A percentile compares a stretch with the other conserved stretches of the same genome.
phyloP scores from a whole-genome alignment of 2,329 filamentous ascomycete genomes.

The Alternaria brassicicola region DNA sequence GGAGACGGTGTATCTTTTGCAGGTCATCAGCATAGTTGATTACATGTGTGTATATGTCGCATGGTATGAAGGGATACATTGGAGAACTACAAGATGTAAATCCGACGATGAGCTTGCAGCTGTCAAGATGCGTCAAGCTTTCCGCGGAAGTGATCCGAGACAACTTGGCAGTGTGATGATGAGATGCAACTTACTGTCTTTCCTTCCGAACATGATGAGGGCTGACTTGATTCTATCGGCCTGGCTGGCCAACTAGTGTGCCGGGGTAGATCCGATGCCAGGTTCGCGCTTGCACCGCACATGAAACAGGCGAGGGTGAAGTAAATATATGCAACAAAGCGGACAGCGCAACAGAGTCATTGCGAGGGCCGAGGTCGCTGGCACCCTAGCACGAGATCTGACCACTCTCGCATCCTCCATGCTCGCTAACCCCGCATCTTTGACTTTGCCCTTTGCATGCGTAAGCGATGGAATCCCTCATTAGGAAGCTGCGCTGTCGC shows the following conservation, averaged over 20 bases:
- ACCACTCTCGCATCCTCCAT: slow-evolving; percentile 6
- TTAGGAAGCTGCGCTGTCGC: slow-evolving; percentile 21
- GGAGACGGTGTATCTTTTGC: slow-evolving; percentile 28
- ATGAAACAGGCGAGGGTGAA: slow-evolving; percentile 1
- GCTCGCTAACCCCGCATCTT: slow-evolving; percentile 33
- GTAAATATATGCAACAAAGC: neutral
- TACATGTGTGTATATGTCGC: neutral
- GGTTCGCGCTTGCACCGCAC: slow-evolving; percentile 1
- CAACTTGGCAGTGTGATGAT: slow-evolving; percentile 14
- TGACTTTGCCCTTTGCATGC: slow-evolving; percentile 9
- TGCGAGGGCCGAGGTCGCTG: slow-evolving; percentile 26
- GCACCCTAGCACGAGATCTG: slow-evolving; percentile 12
- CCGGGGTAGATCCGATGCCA: slow-evolving; percentile 7
- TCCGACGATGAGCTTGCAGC: slow-evolving; percentile 9
- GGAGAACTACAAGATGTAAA: neutral
- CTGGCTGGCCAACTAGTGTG: neutral
- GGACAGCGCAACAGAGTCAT: neutral
- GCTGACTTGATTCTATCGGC: neutral
- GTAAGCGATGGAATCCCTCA: slow-evolving; percentile 12
- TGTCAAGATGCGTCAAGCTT: slow-evolving; percentile 5
- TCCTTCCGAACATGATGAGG: slow-evolving; percentile 39
- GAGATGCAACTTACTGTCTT: slow-evolving; percentile 38
- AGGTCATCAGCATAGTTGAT: slow-evolving; percentile 13
- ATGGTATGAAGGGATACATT: neutral
- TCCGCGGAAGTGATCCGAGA: neutral